A percentile compares a stretch with the other conserved stretches of the same genome.
Evolutionary conservation across 768 basidiomycete species (phyloP).

Genomic region (Coprinellus micaceus): DNA sequence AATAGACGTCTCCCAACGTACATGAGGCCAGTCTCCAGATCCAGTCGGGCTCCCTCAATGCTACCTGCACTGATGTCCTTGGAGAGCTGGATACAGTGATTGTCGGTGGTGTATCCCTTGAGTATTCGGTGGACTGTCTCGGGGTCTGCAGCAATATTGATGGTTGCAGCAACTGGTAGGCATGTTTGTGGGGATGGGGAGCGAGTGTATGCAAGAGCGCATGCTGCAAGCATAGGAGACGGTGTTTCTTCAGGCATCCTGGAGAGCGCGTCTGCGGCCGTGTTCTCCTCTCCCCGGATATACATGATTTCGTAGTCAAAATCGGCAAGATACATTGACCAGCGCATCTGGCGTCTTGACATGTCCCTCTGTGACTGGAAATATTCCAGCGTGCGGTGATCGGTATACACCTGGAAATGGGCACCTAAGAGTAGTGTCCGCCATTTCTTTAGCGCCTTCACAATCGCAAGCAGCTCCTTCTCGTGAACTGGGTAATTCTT

Average conservation of each 20-base stretch:
- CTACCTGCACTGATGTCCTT: neutral
- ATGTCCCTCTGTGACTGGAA: constrained; percentile 30
- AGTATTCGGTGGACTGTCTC: neutral
- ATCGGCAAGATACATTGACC: constrained; percentile 30
- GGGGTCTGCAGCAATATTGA: neutral
- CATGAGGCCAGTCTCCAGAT: constrained; percentile 15
- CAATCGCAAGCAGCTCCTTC: constrained; percentile 33
- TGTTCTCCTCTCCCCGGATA: constrained; percentile 30
- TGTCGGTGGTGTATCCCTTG: neutral
- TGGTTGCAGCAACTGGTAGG: neutral
- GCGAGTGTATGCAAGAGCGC: neutral
- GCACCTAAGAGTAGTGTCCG: constrained; percentile 15
- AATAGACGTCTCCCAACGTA: constrained; percentile 21
- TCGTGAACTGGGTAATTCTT: constrained; percentile 35
- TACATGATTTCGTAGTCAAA: constrained; percentile 33
- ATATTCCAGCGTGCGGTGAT: constrained; percentile 32
- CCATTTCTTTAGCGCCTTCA: constrained; percentile 27
- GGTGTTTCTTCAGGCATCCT: constrained; percentile 1
- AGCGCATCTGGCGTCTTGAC: constrained; percentile 24
- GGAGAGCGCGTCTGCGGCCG: constrained; percentile 34
- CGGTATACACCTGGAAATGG: constrained; percentile 26
- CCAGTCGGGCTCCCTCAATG: neutral
- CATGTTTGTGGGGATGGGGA: neutral
- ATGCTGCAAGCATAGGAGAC: neutral
- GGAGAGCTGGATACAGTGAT: neutral